Evolutionary conservation across 352 stramenopile genomes (phyloP).

Genomic region (Thraustochytrium sp.): DNA sequence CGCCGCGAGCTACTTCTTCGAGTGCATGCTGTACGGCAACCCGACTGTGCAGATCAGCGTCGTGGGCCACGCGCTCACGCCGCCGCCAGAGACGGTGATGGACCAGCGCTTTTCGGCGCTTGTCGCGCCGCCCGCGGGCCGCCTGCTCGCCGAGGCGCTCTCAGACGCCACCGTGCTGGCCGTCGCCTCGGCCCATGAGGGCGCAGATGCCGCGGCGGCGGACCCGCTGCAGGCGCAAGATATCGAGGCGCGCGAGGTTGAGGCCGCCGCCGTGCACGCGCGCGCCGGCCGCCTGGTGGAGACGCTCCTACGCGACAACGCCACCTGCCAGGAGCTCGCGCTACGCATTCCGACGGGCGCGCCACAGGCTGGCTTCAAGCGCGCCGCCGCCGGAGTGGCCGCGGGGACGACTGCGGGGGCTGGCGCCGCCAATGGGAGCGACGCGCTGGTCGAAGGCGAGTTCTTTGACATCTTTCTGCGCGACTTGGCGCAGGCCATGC

Average conservation of each 20-base stretch:
- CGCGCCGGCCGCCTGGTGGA: not conserved
- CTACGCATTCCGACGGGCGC: not conserved
- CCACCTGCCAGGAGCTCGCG: slow-evolving; percentile 3
- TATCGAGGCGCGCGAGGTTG: not conserved
- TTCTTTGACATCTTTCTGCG: not conserved
- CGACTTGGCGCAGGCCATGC: not conserved
- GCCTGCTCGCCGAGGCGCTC: not conserved
- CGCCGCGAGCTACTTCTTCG: slow-evolving; percentile 26
- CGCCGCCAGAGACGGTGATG: not conserved
- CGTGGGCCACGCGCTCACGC: slow-evolving; percentile 14
- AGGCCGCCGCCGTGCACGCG: not conserved
- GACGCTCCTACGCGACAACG: not conserved
- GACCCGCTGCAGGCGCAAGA: not conserved
- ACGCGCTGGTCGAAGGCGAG: not conserved
- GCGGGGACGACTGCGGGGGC: not conserved
- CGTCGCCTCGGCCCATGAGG: not conserved
- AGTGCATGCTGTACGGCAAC: slow-evolving; percentile 18
- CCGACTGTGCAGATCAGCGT: slow-evolving; percentile 17
- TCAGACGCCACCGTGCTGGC: not conserved
- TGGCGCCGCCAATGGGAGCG: not conserved
- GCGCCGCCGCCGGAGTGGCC: not conserved
- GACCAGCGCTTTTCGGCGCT: not conserved
- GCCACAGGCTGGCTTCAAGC: not conserved
- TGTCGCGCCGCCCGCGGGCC: not conserved
- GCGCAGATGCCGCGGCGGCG: not conserved